Conservation (phyloP, 192 early-diverging fungal genomes). For the Backusella parvicylindrica region DNA sequence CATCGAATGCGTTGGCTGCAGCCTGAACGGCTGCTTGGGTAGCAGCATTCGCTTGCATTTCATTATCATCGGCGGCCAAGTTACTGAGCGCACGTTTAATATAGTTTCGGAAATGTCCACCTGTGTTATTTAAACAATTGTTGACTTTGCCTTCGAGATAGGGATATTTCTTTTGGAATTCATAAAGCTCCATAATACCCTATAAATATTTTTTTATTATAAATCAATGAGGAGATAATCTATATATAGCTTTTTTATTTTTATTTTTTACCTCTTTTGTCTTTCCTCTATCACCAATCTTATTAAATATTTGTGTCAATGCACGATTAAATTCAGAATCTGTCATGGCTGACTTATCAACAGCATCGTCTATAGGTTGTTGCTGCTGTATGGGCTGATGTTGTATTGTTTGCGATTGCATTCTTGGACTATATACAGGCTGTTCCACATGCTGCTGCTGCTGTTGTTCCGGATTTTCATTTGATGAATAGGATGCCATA, state of each 20-base stretch:
- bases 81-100: constrained; percentile 65
- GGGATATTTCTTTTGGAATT: constrained; percentile 72
- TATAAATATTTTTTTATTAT: too few species aligned
- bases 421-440: constrained; percentile 1
- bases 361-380: neutral
- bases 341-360: constrained; percentile 10
- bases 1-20: neutral
- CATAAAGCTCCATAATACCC: constrained; percentile 74
- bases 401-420: neutral
- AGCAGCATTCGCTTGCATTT: constrained; percentile 24
- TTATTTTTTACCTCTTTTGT: constrained; percentile 58
- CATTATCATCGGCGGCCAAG: constrained; percentile 51
- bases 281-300: constrained; percentile 64
- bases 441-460: neutral
- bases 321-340: constrained; percentile 64
- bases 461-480: neutral
- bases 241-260: too few species aligned
- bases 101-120: constrained; percentile 71
- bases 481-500: neutral
- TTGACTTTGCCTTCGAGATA: constrained; percentile 59
- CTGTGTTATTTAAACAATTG: constrained; percentile 55
- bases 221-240: too few species aligned
- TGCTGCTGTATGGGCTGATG: constrained; percentile 22
- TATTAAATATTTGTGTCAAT: constrained; percentile 66
- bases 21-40: neutral